Evolutionary conservation across 2,329 filamentous ascomycete species (phyloP), one percentile per base, ranked within the genome.

Genomic region (Fonsecaea nubica): DNA sequence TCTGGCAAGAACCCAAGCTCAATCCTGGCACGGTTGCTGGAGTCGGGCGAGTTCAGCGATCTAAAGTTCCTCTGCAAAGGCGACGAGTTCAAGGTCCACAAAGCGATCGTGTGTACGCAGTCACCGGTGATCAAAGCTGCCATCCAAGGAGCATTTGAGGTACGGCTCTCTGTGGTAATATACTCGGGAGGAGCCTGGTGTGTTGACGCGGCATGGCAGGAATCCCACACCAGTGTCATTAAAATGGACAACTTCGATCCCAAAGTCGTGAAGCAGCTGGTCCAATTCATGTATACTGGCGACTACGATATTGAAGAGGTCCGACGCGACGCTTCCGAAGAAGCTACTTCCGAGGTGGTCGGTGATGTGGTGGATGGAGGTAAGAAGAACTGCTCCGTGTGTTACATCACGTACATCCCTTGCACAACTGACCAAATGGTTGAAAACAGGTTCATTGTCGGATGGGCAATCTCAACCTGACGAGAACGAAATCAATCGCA

Each of bases 51-150:
- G 9, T 55, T 55, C 21, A 55, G 52, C 52, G 52, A 55, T 10
- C 52, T 55, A 3, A 55, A 33, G 52, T 33, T 55, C 25, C 13
- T 55, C 21, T 55, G 25, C 52, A 55, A 55, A 3, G 52, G 8
- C 25, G n/a, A 55, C 21, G 52, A 55, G 52, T 55, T 55, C 52
- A 55, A 55, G 52, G 52, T 55, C 30, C 52, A 32, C 21, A 55
- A 55, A 25, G 52, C 52, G 35, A 13, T 55, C 32, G 52, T 55
- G 9, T 55, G 52, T 18, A n/a, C 5, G 25, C 52, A 55, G 35
- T 55, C 52, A 12, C 52, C 52, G 15, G 21, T 33, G 52, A 33
- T 33, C 52, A 55, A 55, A 13, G 52, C 52, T 3, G 52, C 52
- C 6, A 18, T 8, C 33, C 25, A 32, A 55, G 52, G 52, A 33